A percentile compares a stretch with the other conserved stretches of the same genome.
Evolutionary conservation across 164 flowering plant species (phyloP).

Genomic region (Nymphaea thermarum): DNA sequence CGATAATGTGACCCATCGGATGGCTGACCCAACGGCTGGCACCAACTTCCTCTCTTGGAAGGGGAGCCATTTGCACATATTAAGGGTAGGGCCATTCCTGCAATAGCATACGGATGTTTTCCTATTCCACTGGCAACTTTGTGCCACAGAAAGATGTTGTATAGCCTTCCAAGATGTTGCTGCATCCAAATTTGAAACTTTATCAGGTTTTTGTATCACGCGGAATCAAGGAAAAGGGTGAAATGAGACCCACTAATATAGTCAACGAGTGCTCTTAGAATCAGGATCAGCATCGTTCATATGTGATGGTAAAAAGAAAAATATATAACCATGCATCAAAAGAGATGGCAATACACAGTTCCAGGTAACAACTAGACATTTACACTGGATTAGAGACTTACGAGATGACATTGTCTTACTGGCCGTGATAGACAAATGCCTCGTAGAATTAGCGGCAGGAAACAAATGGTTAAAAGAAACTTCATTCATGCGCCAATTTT

Average conservation of each 20-base stretch:
- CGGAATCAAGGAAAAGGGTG: constrained; percentile 7
- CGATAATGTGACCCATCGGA: constrained; percentile 41
- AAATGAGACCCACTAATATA: too few species aligned
- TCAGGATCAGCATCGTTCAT: too few species aligned
- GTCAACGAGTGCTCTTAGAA: too few species aligned
- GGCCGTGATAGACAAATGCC: too few species aligned
- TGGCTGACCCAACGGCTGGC: constrained; percentile 62
- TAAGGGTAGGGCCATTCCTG: constrained; percentile 40
- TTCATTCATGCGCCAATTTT: too few species aligned
- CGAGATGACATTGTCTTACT: too few species aligned
- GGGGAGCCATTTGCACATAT: constrained; percentile 47
- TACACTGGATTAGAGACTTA: too few species aligned
- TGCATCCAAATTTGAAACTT: constrained; percentile 65
- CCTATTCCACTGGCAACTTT: constrained; percentile 52
- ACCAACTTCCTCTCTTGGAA: constrained; percentile 55
- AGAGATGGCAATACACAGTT: not conserved
- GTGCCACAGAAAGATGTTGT: constrained; percentile 58
- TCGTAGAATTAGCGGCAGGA: too few species aligned
- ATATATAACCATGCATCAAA: too few species aligned
- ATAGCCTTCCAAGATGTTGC: constrained; percentile 77
- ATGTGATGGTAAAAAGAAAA: too few species aligned
- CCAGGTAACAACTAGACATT: too few species aligned
- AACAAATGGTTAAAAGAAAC: too few species aligned
- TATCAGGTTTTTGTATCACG: constrained; percentile 27
- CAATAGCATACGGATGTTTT: constrained; percentile 31